Base-by-base conservation (phyloP, 768 basidiomycete genomes). In the button mushroom (Agaricus bisporus) region DNA sequence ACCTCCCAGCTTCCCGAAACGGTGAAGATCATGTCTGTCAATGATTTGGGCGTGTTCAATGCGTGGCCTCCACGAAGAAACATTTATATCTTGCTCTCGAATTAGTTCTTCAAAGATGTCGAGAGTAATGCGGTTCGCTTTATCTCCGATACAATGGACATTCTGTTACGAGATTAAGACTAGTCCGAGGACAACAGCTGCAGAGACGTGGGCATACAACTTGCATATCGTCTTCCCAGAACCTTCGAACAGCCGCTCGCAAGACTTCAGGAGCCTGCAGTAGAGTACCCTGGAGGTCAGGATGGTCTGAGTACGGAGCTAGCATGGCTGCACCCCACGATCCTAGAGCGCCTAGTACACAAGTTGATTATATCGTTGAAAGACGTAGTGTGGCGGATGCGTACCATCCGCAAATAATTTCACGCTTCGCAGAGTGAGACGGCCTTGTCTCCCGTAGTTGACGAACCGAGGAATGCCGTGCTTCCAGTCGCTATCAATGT, bases 41-140 rank as follows among this genome's bases (percentile, higher is more conserved):
- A 98, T 74, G 44, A 97, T 92, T 66, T 98, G 95, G 0, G 93
- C 88, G 67, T 98, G 95, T 64, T 98, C 95, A 8, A 97, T 83
- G 39, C 95, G 76, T 1, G 91, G 86, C 10, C 94, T 75, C 65
- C 82, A 78, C 48, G 71, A 66, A 2, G 70, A 62, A 5, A 75
- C 71, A 51, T 80, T 70, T 4, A 68, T 67, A 0, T 61, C 58
- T 39, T 69, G 58, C 32, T 64, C 61, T 44, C 65, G 63, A 9
- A 91, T 60, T 2, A 88, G 72, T 5, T 74, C 68, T 64, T 95
- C 89, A 62, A 89, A 94, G 8, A 92, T 85, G 61, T 97, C 83
- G 20, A 98, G 77, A 1, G 92, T 80, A 28, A 86, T 73, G 29
- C 85, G 77, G 63, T 95, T 97, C 29, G 92, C 93, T 41, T 83